Conservation (phyloP, 305 asterid species). For the Solanum hybrid region DNA sequence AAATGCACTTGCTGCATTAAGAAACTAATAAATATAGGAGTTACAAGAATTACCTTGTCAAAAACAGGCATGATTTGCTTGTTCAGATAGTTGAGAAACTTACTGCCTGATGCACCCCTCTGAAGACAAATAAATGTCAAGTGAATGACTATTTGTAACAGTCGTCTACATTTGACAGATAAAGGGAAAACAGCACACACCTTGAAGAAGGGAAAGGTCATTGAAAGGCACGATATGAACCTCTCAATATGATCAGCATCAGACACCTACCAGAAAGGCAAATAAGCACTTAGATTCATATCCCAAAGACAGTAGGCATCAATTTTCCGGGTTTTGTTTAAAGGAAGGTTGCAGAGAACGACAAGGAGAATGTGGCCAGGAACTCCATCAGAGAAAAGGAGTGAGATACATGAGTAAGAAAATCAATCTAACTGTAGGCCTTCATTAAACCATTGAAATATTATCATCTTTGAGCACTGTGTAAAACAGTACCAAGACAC, state of each 20-base stretch:
- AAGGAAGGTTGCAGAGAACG: background rate
- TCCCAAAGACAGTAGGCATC: background rate
- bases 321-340: background rate
- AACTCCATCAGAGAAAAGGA: background rate
- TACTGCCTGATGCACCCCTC: conserved; percentile 91
- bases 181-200: conserved; percentile 21
- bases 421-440: background rate
- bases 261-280: conserved; percentile 44
- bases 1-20: background rate
- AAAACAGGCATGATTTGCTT: conserved; percentile 81
- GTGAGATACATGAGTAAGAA: background rate
- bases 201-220: conserved; percentile 74
- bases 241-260: conserved; percentile 81
- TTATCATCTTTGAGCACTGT: background rate
- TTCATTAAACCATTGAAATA: background rate
- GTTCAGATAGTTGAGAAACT: conserved; percentile 68
- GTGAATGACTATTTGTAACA: background rate
- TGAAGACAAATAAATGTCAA: conserved; percentile 21
- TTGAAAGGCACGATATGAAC: conserved; percentile 60
- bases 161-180: background rate
- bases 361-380: background rate
- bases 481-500: background rate
- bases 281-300: conserved; percentile 1
- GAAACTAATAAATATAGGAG: background rate
- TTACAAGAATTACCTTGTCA: conserved; percentile 60